Evolutionary conservation across 371 early-diverging fungal genomes (phyloP).

Genomic region (Nematocida parisii): DNA sequence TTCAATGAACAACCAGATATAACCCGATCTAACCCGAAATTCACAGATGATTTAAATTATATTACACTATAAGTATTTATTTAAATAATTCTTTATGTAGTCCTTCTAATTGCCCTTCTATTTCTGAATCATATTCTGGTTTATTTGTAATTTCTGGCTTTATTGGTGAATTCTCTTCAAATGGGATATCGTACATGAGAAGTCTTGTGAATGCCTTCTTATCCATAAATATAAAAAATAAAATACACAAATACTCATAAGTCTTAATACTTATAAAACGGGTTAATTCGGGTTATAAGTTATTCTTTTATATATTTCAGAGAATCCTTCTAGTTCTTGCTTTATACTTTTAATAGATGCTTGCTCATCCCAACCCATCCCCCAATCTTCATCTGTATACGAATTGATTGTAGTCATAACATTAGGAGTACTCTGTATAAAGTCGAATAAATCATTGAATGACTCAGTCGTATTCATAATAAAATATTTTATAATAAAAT

Average conservation of each 20-base stretch:
- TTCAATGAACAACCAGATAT: not conserved
- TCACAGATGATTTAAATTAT: conserved; percentile 41
- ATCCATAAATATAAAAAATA: conserved; percentile 45
- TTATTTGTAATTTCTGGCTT: not conserved
- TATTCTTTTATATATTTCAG: not conserved
- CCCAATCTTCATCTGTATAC: conserved; percentile 17
- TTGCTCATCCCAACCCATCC: not conserved
- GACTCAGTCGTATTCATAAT: not conserved
- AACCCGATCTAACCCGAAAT: not conserved
- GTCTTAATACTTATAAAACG: not conserved
- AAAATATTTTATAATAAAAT: too few species aligned
- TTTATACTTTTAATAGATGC: not conserved
- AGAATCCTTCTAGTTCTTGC: not conserved
- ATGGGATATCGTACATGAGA: conserved; percentile 34
- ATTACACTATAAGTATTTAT: conserved; percentile 42
- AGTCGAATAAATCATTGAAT: conserved; percentile 1
- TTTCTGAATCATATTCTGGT: conserved; percentile 51
- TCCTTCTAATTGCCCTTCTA: conserved; percentile 36
- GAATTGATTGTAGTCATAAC: not conserved
- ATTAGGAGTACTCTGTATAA: not conserved
- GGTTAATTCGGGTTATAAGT: too few species aligned
- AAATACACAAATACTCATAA: not conserved
- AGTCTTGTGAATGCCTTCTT: conserved; percentile 46
- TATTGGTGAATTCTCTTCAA: not conserved
- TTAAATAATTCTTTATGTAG: conserved; percentile 30